These are phyloP conservation scores for Fonsecaea monophora DNA, from an alignment of 2,329 filamentous ascomycete species.

Conservation along the genomic window DNA sequence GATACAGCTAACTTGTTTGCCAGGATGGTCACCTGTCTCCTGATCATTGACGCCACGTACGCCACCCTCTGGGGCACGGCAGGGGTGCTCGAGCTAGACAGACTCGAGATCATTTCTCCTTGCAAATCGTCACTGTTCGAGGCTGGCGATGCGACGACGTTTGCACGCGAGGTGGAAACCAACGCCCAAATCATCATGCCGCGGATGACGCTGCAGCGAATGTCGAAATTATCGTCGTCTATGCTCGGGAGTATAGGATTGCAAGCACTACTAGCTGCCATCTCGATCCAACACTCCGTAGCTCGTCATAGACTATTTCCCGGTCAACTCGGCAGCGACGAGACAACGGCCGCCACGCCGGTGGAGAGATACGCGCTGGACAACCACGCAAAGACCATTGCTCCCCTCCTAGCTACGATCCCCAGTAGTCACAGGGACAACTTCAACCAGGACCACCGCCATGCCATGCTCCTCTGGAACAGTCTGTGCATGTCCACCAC, in stretches of 20 bases:
- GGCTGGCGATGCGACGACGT: not conserved
- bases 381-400: conserved; percentile 13
- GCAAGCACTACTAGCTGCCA: not conserved
- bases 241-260: not conserved
- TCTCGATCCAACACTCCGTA: not conserved
- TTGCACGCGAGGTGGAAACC: conserved; percentile 1
- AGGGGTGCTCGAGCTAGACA: conserved; percentile 6
- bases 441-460: conserved; percentile 5
- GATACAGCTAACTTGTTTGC: no score
- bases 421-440: not conserved
- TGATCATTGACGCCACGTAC: conserved; percentile 16
- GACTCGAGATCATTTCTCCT: conserved; percentile 12
- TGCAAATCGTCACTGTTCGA: conserved; percentile 15
- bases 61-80: conserved; percentile 8
- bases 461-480: conserved; percentile 7
- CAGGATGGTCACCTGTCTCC: conserved; percentile 7
- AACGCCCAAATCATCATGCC: not conserved
- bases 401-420: not conserved
- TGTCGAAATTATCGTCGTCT: not conserved
- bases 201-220: not conserved
- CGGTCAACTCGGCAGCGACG: no score
- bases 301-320: conserved; percentile 1
- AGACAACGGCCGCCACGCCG: not conserved
- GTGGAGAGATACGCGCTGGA: not conserved
- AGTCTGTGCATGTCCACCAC: conserved; percentile 7